Conservation (phyloP, 768 basidiomycete genomes). For the Dacryopinax primogenitus region DNA sequence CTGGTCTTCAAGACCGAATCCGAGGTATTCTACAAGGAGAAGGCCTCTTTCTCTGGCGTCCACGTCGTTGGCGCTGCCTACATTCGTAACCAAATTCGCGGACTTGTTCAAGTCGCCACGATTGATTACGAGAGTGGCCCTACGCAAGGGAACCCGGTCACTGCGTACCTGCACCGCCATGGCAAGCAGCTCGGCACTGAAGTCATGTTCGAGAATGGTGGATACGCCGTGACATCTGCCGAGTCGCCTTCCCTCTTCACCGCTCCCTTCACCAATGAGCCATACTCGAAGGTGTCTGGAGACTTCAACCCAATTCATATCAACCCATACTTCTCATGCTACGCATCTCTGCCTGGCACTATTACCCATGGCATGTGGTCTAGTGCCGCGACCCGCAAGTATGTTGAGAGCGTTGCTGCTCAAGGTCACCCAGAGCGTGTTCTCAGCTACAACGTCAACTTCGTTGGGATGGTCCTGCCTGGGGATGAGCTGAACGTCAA, state of each 20-base stretch:
- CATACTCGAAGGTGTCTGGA: slow-evolving; percentile 89
- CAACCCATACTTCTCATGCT: slow-evolving; percentile 95
- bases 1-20: slow-evolving; percentile 85
- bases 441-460: slow-evolving; percentile 82
- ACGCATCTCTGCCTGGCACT: slow-evolving; percentile 82
- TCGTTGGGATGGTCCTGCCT: slow-evolving; percentile 94
- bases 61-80: slow-evolving; percentile 75
- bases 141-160: slow-evolving; percentile 83
- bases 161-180: slow-evolving; percentile 85
- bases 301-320: slow-evolving; percentile 99
- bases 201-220: slow-evolving; percentile 66
- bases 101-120: slow-evolving; percentile 74
- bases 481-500: slow-evolving; percentile 75
- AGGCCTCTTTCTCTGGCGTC: slow-evolving; percentile 67
- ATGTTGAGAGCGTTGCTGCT: slow-evolving; percentile 86
- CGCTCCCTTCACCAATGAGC: slow-evolving; percentile 83
- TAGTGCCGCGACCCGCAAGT: slow-evolving; percentile 84
- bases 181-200: slow-evolving; percentile 66
- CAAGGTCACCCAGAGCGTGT: slow-evolving; percentile 88
- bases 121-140: slow-evolving; percentile 79
- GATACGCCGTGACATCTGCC: slow-evolving; percentile 67
- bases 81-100: slow-evolving; percentile 76
- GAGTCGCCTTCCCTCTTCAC: slow-evolving; percentile 53
- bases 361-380: slow-evolving; percentile 98
- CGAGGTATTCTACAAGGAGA: slow-evolving; percentile 82